Evolutionary conservation across 31 red algal genomes (phyloP).

Genomic region (Odonthalia washingtoniensis): DNA sequence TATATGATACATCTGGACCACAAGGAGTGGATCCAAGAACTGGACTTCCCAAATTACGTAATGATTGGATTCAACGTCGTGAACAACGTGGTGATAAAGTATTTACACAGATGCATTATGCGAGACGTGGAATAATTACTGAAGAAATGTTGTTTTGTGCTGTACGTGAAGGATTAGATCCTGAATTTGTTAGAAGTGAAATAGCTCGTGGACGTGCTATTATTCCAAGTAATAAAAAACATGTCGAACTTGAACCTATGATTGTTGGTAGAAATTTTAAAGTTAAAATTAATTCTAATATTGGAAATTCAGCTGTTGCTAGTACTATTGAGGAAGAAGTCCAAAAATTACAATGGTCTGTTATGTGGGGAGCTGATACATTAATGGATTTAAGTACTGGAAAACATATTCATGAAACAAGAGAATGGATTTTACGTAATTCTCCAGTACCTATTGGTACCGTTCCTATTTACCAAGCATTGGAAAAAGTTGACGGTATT

Average conservation of each 20-base stretch:
- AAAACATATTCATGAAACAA: slow-evolving; percentile 93
- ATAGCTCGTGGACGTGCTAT: slow-evolving; percentile 97
- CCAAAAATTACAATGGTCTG: slow-evolving; percentile 99
- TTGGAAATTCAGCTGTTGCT: slow-evolving; percentile 94
- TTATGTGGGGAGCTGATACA: slow-evolving; percentile 99
- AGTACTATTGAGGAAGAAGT: slow-evolving; percentile 99
- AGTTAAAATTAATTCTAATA: slow-evolving; percentile 99
- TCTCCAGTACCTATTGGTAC: slow-evolving; percentile 98
- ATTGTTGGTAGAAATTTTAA: slow-evolving; percentile 97
- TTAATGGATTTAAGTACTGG: slow-evolving; percentile 99
- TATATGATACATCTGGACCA: slow-evolving; percentile 98
- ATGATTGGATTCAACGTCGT: slow-evolving; percentile 84
- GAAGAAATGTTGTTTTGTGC: slow-evolving; percentile 99
- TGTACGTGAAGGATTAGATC: slow-evolving; percentile 93
- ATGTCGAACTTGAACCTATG: slow-evolving; percentile 98
- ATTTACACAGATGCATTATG: slow-evolving; percentile 99
- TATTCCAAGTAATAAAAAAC: slow-evolving; percentile 90
- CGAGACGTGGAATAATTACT: slow-evolving; percentile 88
- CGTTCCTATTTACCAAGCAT: slow-evolving; percentile 99
- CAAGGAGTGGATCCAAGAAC: slow-evolving; percentile 83
- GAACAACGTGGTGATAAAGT: slow-evolving; percentile 78
- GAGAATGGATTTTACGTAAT: slow-evolving; percentile 99
- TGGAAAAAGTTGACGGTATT: slow-evolving; percentile 98
- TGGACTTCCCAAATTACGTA: slow-evolving; percentile 93
- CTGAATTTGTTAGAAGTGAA: slow-evolving; percentile 96